Evolutionary conservation across 179 eudicot genomes (phyloP), one percentile per base, ranked within the genome.

Genomic region (Heliamphora pulchella): DNA sequence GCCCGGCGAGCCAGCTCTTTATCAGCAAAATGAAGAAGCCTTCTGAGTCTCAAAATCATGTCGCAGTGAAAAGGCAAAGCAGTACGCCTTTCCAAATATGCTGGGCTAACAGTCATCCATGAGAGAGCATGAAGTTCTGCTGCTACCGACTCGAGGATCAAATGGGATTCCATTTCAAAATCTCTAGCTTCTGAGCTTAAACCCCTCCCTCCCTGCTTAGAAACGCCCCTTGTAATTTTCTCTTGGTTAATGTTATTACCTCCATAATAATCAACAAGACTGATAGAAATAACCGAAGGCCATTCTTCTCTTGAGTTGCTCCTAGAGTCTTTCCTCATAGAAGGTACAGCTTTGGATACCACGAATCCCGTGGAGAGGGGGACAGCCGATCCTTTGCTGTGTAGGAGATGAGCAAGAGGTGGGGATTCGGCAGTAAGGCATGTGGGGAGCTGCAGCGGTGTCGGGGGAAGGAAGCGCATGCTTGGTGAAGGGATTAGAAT

Each of bases 81-180:
- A 1, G 92, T 91, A 68, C 99, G 91, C 74, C 99, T 88, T 70
- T 94, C 98, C 85, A 94, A 81, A 83, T 94, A 96, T 3, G 96
- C 91, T 0, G 99, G 99, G 81, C 99, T 96, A 22, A 88, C 93
- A 1, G 96, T 94, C 99, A 96, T 89, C 98, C 97, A 96, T 47
- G 99, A 96, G 71, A 96, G 85, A 66, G 98, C 94, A 82, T 96
- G 94, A 46, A 96, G 91, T 81, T 96, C 98, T 3, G 99, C 93
- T 31, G 90, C 90, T 71, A 92, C 82, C 1, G 89, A 82, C 79
- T 96, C 98, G 0, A 96, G 92, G 78, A 94, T 88, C 81, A 83
- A 31, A 84, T 89, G 93, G 31, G 86, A 83, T 79, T 91, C 98
- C 31, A 80, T 75, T 80, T 94, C 94, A 81, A 84, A 69, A 65